Percentiles rank a stretch among this genome's conserved stretches.
These are phyloP conservation scores for Thraustochytrium sp. DNA, from an alignment of 352 stramenopile species.

Conservation along the genomic window DNA sequence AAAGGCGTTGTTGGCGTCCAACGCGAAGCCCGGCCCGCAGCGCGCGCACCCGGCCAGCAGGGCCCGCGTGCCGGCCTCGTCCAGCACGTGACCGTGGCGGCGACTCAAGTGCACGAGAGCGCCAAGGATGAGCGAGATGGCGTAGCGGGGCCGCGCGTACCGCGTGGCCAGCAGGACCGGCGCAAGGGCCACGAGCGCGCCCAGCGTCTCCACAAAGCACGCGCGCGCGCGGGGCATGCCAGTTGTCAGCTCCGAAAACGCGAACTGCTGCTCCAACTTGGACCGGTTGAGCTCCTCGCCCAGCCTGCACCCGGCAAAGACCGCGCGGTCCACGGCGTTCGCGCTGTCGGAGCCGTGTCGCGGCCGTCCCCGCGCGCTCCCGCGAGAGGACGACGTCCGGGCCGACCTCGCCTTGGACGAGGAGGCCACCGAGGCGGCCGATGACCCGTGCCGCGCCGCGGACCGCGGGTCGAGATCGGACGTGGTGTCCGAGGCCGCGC, in stretches of 20 bases:
- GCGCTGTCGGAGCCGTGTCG: no score
- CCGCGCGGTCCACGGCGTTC: background rate
- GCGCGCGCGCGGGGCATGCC: conserved; percentile 10
- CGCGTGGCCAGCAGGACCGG: background rate
- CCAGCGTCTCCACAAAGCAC: background rate
- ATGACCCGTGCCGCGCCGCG: no score
- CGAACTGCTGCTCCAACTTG: conserved; percentile 12
- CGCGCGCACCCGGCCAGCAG: background rate
- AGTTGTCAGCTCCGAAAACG: conserved; percentile 22
- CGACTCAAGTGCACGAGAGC: background rate
- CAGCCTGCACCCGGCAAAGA: background rate
- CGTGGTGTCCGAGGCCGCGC: background rate
- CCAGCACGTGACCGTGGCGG: conserved; percentile 10
- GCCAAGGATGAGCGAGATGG: background rate
- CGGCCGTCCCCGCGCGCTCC: no score
- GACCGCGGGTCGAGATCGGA: background rate
- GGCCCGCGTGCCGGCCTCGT: conserved; percentile 9
- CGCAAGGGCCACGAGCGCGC: background rate
- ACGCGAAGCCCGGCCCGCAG: background rate
- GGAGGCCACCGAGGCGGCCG: no score
- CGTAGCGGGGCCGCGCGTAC: background rate
- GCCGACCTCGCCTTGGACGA: no score
- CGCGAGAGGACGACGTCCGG: no score
- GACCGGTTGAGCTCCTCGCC: conserved; percentile 18
- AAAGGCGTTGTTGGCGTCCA: conserved; percentile 17